Conservation (phyloP, 768 basidiomycete species). For the Agaricus bisporus region DNA sequence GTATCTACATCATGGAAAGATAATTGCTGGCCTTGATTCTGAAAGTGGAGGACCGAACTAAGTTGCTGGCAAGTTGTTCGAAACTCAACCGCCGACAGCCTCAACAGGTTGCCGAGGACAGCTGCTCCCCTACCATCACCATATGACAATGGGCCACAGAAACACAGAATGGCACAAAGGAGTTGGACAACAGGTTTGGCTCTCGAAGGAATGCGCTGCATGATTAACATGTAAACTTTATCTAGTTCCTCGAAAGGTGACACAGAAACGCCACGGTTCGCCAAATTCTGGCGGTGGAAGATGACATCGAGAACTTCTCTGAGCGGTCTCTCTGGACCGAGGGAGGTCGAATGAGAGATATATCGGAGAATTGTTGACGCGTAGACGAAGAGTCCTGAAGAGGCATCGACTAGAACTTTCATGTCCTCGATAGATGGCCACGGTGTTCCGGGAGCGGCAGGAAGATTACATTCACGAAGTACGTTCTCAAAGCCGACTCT, state of each 20-base stretch:
- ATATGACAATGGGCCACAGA: neutral
- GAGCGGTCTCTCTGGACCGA: neutral
- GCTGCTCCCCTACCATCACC: neutral
- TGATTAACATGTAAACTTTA: constrained; percentile 11
- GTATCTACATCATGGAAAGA: neutral
- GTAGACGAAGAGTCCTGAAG: constrained; percentile 21
- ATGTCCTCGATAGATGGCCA: constrained; percentile 13
- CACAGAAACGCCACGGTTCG: neutral
- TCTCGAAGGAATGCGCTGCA: constrained; percentile 14
- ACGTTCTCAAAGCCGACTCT: neutral
- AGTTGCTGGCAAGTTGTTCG: neutral
- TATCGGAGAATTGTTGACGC: constrained; percentile 20
- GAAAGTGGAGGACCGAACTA: neutral
- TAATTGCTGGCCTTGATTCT: neutral
- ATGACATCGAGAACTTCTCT: neutral
- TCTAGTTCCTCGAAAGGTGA: constrained; percentile 12
- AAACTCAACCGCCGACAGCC: neutral
- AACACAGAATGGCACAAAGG: constrained; percentile 11
- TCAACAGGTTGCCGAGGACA: neutral
- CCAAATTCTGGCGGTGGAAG: too few species aligned
- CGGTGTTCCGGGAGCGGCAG: neutral
- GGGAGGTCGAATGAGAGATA: constrained; percentile 10
- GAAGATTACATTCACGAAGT: too few species aligned
- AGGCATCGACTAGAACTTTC: constrained; percentile 12
- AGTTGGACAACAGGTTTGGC: constrained; percentile 9